A percentile compares a stretch with the other conserved stretches of the same genome.
Conservation (phyloP, 345 rosid genomes). For the Eucalyptus urophylla region DNA sequence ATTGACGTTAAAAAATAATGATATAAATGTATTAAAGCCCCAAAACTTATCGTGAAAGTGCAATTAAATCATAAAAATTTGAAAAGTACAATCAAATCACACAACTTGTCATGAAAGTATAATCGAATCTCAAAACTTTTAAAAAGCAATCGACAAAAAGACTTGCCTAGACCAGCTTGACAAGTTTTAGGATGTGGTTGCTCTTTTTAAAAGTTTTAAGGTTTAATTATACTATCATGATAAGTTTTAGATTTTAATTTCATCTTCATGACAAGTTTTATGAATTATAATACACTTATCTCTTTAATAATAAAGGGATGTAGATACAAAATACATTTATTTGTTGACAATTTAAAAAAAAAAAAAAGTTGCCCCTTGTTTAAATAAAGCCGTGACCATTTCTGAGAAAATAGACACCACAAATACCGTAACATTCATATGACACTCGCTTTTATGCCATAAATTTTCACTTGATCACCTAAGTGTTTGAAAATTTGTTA, state of each 20-base stretch:
- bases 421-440: rapidly evolving
- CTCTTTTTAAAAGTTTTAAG: too few relatives aligned
- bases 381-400: not conserved
- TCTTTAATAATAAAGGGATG: not conserved
- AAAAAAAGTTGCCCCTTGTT: not conserved
- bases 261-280: not conserved
- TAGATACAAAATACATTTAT: too few relatives aligned
- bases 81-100: too few relatives aligned
- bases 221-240: rapidly evolving
- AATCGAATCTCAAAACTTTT: rapidly evolving
- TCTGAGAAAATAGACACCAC: rapidly evolving
- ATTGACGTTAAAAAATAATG: not conserved
- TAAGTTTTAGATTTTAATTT: too few relatives aligned
- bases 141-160: rapidly evolving
- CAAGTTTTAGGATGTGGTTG: too few relatives aligned
- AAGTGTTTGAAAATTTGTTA: not conserved
- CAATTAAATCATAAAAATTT: too few relatives aligned
- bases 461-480: not conserved
- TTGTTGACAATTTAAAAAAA: too few relatives aligned
- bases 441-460: not conserved
- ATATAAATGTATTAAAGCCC: rapidly evolving
- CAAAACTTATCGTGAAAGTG: rapidly evolving
- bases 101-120: too few relatives aligned
- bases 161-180: rapidly evolving
- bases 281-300: too few relatives aligned